Conservation (phyloP, 108 stramenopile genomes). For the Cyclotella distinguenda region DNA sequence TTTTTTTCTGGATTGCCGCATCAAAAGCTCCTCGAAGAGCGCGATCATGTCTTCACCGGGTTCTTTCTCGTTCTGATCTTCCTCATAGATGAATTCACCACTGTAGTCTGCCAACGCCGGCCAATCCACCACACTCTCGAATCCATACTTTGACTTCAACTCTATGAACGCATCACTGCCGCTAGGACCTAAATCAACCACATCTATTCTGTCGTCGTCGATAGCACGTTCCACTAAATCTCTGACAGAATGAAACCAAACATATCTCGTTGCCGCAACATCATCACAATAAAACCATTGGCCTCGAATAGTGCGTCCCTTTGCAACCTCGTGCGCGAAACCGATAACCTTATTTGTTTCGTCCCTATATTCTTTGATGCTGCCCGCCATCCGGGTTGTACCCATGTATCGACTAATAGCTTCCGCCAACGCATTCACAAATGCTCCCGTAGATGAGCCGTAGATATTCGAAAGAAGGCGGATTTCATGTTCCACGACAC, state of each 20-base stretch:
- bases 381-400: conserved; percentile 70
- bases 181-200: conserved; percentile 71
- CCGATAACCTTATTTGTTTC: conserved; percentile 56
- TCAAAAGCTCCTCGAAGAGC: conserved; percentile 19
- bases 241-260: conserved; percentile 75
- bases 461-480: conserved; percentile 51
- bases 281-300: conserved; percentile 83
- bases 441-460: conserved; percentile 41
- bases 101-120: conserved; percentile 61
- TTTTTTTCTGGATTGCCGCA: conserved; percentile 14
- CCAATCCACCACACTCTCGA: conserved; percentile 67
- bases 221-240: conserved; percentile 64
- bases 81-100: conserved; percentile 59
- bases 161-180: conserved; percentile 75
- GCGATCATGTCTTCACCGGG: conserved; percentile 33
- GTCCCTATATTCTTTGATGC: conserved; percentile 68
- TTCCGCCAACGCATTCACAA: conserved; percentile 70
- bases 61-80: conserved; percentile 39
- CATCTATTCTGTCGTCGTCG: conserved; percentile 57
- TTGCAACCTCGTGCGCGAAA: conserved; percentile 71
- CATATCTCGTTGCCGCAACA: conserved; percentile 67
- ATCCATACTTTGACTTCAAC: conserved; percentile 68
- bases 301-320: conserved; percentile 65
- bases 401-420: conserved; percentile 68
- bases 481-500: conserved; percentile 76